Evolutionary conservation across 1,284 basidiomycete genomes (phyloP), one percentile per base, ranked within the genome.

Genomic region (Meira miltonrushii): DNA sequence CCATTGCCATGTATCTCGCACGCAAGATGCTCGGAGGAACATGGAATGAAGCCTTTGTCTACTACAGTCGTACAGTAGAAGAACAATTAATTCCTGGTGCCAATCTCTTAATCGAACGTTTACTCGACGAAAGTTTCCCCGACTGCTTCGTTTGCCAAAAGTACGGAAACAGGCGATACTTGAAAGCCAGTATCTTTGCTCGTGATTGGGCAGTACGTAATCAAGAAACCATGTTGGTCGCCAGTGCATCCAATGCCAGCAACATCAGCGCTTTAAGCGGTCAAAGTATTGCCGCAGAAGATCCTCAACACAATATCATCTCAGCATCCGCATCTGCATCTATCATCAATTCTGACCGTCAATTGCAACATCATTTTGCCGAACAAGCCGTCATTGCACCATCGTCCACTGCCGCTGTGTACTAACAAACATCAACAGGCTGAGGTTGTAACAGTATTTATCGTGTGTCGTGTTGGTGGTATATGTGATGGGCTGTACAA

Each of bases 81-180:
- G 86, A 89, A 65, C 90, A 98, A 78, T 83, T 99, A 39, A 78
- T 87, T 48, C 85, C 86, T 1, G 94, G 93, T 10, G 88, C 92
- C 70, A 83, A 85, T 55, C 83, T 90, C 77, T 84, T 98, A 58
- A 82, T 92, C 59, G 90, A 93, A 79, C 89, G 90, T 77, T 83
- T 99, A 38, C 81, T 84, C 17, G 89, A 92, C 70, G 81, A 84
- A 1, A 85, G 85, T 64, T 97, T 98, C 79, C 84, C 87, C 41
- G 83, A 86, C 58, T 87, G 88, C 72, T 92, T 93, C 79, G 88
- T 95, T 38, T 95, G 86, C 85, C 89, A 89, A 82, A 98, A 99
- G 82, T 99, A 98, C 79, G 86, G 91, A 55, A 87, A 90, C 84
- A 94, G 93, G 85, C 88, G 88, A 70, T 94, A 87, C 79, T 82